Evolutionary conservation across 148 eudicot species (phyloP).

Genomic region (Rhododendron molle): DNA sequence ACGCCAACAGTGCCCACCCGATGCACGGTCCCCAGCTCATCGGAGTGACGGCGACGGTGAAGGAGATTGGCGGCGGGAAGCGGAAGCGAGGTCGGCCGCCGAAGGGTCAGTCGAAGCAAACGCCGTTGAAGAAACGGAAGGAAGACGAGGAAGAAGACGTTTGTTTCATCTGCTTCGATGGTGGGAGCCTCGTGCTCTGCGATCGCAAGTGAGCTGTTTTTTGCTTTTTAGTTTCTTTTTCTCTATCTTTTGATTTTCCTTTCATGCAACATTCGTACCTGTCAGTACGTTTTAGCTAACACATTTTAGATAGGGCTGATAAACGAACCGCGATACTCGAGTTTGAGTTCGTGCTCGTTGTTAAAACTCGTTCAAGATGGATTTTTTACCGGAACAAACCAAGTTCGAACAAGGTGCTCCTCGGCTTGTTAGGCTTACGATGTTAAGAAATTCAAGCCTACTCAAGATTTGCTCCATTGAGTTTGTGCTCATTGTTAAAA

Average conservation of each 20-base stretch:
- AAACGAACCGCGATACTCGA: not conserved
- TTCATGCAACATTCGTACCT: not conserved
- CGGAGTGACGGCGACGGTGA: conserved; percentile 19
- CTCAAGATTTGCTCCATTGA: not conserved
- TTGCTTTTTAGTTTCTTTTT: not conserved
- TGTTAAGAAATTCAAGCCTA: not conserved
- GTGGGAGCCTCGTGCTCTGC: conserved; percentile 79
- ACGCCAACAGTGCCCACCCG: conserved; percentile 19
- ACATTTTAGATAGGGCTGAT: not conserved
- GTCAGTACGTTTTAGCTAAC: not conserved
- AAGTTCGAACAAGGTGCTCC: not conserved
- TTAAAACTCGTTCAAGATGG: not conserved
- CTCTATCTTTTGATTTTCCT: not conserved
- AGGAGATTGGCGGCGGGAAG: conserved; percentile 21
- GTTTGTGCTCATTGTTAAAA: not conserved
- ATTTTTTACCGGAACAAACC: not conserved
- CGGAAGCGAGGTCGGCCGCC: conserved; percentile 75
- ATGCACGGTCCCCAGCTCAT: conserved; percentile 24
- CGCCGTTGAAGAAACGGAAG: conserved; percentile 23
- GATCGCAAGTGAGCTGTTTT: conserved; percentile 58
- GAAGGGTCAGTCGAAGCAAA: conserved; percentile 26
- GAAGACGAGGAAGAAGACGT: conserved; percentile 93
- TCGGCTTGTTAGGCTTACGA: not conserved
- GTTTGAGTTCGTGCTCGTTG: not conserved
- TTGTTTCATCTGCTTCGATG: conserved; percentile 90